Evolutionary conservation across 2,329 filamentous ascomycete genomes (phyloP), one percentile per base, ranked within the genome.

Genomic region (Hypoxylon sp.): DNA sequence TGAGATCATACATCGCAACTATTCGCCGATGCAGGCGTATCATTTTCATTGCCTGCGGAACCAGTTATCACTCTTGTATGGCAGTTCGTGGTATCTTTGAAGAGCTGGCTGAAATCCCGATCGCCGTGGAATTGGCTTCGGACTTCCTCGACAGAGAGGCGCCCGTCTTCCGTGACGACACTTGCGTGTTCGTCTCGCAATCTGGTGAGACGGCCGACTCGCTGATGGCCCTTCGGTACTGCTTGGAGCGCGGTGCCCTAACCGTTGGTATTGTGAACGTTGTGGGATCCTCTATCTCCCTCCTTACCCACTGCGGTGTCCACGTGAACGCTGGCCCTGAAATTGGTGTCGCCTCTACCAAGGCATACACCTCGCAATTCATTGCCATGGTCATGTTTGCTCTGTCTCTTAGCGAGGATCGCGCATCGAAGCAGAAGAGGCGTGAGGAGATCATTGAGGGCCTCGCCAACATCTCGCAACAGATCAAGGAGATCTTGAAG

Each of bases 341-440:
- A 80, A 98, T 99, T 68, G 95, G 95, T 89, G 95, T 99, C 70
- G 95, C 95, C 64, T 98, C 94, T 48, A 99, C 95, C 80, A 99
- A 99, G 86, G 95, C 95, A 39, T 99, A 99, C 84, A 99, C 95
- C 13, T 98, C 95, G 48, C 95, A 99, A 79, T 99, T 98, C 80
- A 93, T 99, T 76, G 97, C 95, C 78, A 97, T 99, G 93, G 91
- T 98, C 82, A 99, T 99, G 95, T 98, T 99, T 75, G 95, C 95
- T 6, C 85, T 99, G 68, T 97, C 94, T 28, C 87, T 99, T 61
- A 95, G 92, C 75, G 95, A 99, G 82, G 95, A 99, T 80, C 92
- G 95, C 72, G 92, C 94, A 43, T 97, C 93, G 71, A 99, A 99
- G 88, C 87, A 91, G 74, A 88, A 91, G 83, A 89, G 94, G 76